phyloP scores from a whole-genome alignment of 2,329 filamentous ascomycete species.

The Trichoderma oligosporum region DNA sequence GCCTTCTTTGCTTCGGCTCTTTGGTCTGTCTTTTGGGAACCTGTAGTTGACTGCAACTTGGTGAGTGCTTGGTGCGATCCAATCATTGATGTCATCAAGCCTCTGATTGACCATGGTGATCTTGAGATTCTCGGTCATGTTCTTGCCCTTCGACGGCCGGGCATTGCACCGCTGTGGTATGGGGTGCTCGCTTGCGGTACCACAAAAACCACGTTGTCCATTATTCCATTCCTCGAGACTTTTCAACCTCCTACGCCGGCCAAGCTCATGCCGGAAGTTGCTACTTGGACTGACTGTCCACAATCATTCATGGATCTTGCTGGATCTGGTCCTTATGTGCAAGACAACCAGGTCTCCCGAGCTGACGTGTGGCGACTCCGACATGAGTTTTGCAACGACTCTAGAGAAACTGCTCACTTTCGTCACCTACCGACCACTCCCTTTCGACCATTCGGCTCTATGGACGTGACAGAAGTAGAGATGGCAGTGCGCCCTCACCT shows the following conservation, averaged over 20 bases:
- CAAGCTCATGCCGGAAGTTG: constrained; percentile 10
- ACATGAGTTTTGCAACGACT: constrained; percentile 3
- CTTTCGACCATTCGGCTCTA: constrained; percentile 4
- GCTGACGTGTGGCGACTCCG: constrained; percentile 17
- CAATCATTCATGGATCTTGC: constrained; percentile 17
- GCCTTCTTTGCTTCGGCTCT: constrained; percentile 13
- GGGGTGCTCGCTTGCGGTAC: constrained; percentile 11
- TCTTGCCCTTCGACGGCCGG: constrained; percentile 1
- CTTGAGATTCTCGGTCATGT: constrained; percentile 14
- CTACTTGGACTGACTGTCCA: constrained; percentile 5
- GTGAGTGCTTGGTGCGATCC: constrained; percentile 13
- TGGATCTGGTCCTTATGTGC: constrained; percentile 10
- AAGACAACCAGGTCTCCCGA: constrained; percentile 1
- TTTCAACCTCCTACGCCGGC: background rate
- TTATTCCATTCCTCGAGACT: constrained; percentile 14
- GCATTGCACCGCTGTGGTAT: constrained; percentile 11
- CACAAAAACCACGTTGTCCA: constrained; percentile 4
- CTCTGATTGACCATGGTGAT: background rate
- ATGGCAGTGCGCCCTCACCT: background rate
- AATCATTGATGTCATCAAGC: background rate
- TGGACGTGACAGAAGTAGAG: constrained; percentile 1
- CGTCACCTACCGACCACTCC: background rate
- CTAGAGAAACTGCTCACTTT: background rate
- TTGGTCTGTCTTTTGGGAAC: constrained; percentile 17
- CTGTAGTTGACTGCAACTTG: constrained; percentile 17